Evolutionary conservation across 2,329 filamentous ascomycete species (phyloP), one percentile per base, ranked within the genome.

Genomic region (Sclerotinia minor): DNA sequence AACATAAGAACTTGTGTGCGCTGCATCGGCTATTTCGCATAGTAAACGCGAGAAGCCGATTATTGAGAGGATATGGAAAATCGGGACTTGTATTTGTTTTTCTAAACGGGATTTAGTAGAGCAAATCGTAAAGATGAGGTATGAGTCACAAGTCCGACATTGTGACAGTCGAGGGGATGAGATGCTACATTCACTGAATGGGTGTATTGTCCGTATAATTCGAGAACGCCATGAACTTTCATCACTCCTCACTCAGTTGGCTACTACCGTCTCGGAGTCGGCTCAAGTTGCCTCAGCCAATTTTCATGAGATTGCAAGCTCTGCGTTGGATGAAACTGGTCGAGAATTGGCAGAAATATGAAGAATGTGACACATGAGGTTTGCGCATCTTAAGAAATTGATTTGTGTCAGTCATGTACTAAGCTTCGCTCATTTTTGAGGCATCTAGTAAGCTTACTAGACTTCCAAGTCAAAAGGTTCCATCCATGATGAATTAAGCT

Each of bases 401-500:
- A n/a, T 45, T 59, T 4, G 2, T 17, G 21, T 26, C n/a, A 45
- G 24, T 9, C 17, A 59, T 59, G 17, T 45, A 21, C 38, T 45
- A 59, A 45, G 38, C 41, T 45, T 26, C 4, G 45, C 24, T 59
- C 9, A 59, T 21, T 45, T 29, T 29, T 59, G 35, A 45, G 17
- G 38, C 19, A 45, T 29, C 8, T 45, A 32, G 57, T 32, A 59
- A n/a, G 29, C 41, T 59, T 59, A 47, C 57, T 45, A 47, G 41
- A 24, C 41, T n/a, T n/a, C 41, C 41, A 32, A 24, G 24, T 29
- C 11, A 26, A 32, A n/a, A 45, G 21, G 9, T 11, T 24, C 26
- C 5, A n/a, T 35, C 13, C 11, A 49, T n/a, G 26, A 47, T 32
- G 17, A 21, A 45, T 47, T 45, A 7, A 44, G 41, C 6, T 15